Conservation (phyloP, 257 asterid genomes). For the Oldenlandia corymbosa region DNA sequence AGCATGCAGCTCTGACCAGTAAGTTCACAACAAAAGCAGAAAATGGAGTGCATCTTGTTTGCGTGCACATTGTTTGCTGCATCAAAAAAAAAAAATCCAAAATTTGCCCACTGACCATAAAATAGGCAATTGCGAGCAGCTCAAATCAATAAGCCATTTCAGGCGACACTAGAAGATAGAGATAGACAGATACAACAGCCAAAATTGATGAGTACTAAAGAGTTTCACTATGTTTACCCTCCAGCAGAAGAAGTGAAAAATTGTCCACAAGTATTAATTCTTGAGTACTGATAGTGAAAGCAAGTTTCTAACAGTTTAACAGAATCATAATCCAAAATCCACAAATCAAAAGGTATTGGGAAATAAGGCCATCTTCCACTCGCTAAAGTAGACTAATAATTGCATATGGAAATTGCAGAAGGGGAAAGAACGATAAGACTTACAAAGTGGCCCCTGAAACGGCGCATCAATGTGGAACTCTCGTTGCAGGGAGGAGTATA, state of each 20-base stretch:
- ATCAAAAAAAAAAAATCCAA: not conserved
- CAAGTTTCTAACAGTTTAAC: not conserved
- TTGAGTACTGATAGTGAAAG: not conserved
- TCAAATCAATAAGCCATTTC: not conserved
- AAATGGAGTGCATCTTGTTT: no score
- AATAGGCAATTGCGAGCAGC: not conserved
- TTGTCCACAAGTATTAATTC: not conserved
- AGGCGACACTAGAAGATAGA: not conserved
- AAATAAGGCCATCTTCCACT: not conserved
- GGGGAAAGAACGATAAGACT: slow-evolving; percentile 22
- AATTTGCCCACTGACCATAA: not conserved
- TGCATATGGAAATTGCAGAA: not conserved
- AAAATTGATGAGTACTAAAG: not conserved
- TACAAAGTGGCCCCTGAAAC: slow-evolving; percentile 77
- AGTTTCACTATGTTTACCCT: not conserved
- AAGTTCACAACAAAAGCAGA: no score
- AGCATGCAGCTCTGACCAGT: no score
- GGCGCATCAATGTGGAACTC: slow-evolving; percentile 47
- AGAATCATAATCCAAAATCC: not conserved
- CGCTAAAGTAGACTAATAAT: not conserved
- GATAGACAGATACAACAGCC: not conserved
- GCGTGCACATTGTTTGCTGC: no score
- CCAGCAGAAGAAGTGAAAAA: not conserved
- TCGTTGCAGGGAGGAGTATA: slow-evolving; percentile 69
- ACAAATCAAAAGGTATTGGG: not conserved